Percentiles rank a stretch among this genome's conserved stretches.
These are phyloP conservation scores for Violaceomyces palustris DNA, from an alignment of 1,284 basidiomycete species.

Conservation along the genomic window DNA sequence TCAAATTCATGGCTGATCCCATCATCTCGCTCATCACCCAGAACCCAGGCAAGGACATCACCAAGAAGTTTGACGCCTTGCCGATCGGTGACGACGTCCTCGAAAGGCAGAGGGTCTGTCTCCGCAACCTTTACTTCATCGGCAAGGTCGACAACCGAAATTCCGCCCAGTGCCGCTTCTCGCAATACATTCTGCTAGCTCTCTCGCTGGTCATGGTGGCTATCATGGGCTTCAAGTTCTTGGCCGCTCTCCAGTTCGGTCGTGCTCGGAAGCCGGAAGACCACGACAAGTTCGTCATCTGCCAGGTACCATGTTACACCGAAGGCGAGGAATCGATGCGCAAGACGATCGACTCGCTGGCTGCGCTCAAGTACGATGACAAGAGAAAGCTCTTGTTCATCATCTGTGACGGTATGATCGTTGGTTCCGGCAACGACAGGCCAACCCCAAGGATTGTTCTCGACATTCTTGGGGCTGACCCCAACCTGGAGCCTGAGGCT, in stretches of 20 bases:
- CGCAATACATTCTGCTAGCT: conserved; percentile 83
- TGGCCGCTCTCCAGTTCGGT: conserved; percentile 86
- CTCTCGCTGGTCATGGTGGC: conserved; percentile 88
- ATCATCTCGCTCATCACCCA: conserved; percentile 78
- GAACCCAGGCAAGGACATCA: conserved; percentile 77
- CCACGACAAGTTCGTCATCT: conserved; percentile 97
- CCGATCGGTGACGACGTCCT: conserved; percentile 65
- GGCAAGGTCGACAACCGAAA: conserved; percentile 89
- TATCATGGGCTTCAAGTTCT: conserved; percentile 96
- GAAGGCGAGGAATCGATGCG: conserved; percentile 85
- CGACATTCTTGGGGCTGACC: conserved; percentile 90
- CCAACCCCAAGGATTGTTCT: conserved; percentile 71
- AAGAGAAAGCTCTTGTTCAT: conserved; percentile 91
- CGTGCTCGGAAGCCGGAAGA: conserved; percentile 81
- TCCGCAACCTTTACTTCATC: conserved; percentile 85
- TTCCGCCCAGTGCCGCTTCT: conserved; percentile 83
- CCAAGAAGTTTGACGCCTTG: conserved; percentile 69
- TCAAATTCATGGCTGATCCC: conserved; percentile 68
- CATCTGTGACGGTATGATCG: conserved; percentile 98
- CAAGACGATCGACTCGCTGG: conserved; percentile 87
- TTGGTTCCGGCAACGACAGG: conserved; percentile 77
- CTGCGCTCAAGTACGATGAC: conserved; percentile 92
- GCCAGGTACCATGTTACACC: conserved; percentile 96
- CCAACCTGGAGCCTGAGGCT: conserved; percentile 87
- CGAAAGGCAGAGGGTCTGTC: conserved; percentile 73